Percentiles rank a stretch among this genome's conserved stretches.
These are phyloP conservation scores for Colletotrichum liaoningense DNA, from an alignment of 2,329 filamentous ascomycete genomes.

Conservation along the genomic window DNA sequence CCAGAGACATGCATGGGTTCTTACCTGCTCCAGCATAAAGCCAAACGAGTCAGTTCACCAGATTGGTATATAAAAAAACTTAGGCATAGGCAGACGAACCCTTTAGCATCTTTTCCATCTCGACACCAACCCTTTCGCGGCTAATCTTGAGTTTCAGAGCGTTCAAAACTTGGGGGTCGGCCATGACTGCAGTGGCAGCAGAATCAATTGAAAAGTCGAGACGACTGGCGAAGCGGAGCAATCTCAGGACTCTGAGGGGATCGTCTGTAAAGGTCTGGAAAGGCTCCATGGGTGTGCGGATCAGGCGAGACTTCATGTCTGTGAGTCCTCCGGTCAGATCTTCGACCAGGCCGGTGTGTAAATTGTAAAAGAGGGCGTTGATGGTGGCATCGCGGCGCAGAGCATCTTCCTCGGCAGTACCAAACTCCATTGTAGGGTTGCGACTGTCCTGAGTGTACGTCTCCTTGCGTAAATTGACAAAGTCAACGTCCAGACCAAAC, in stretches of 20 bases:
- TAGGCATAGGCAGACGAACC: slow-evolving; percentile 53
- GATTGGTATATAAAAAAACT: background rate
- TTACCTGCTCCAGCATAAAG: slow-evolving; percentile 55
- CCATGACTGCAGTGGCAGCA: slow-evolving; percentile 79
- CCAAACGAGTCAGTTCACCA: background rate
- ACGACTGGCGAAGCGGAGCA: slow-evolving; percentile 91
- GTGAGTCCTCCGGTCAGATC: slow-evolving; percentile 85
- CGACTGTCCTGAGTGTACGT: slow-evolving; percentile 90
- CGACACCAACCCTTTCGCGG: slow-evolving; percentile 86
- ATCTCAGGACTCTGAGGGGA: slow-evolving; percentile 84
- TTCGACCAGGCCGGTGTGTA: slow-evolving; percentile 82
- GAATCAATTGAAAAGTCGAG: slow-evolving; percentile 83
- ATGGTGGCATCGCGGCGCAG: slow-evolving; percentile 90
- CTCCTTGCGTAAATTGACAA: slow-evolving; percentile 94
- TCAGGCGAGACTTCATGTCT: slow-evolving; percentile 79
- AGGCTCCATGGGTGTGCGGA: slow-evolving; percentile 88
- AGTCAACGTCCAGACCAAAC: slow-evolving; percentile 88
- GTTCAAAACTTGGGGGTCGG: slow-evolving; percentile 78
- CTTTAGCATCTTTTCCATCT: slow-evolving; percentile 91
- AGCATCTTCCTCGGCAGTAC: slow-evolving; percentile 90
- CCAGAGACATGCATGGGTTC: slow-evolving; percentile 70
- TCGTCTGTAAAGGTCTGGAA: slow-evolving; percentile 96
- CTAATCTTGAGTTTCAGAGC: slow-evolving; percentile 91
- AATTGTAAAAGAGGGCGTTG: slow-evolving; percentile 96
- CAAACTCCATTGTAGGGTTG: slow-evolving; percentile 93